Percentiles rank a stretch among this genome's conserved stretches.
These are phyloP conservation scores for Henckelia pumila DNA, from an alignment of 257 asterid species.

Conservation along the genomic window DNA sequence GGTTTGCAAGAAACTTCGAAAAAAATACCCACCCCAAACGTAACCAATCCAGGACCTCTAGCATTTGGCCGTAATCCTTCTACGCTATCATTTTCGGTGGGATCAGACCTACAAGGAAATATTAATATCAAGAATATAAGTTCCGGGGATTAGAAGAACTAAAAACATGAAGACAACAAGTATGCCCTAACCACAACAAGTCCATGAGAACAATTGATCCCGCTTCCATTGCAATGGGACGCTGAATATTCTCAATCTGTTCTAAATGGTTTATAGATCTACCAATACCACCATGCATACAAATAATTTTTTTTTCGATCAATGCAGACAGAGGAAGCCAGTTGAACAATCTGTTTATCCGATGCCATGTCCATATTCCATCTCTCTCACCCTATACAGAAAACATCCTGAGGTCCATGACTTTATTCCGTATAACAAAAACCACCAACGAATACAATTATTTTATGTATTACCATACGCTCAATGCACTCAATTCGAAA, in stretches of 20 bases:
- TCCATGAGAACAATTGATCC: conserved; percentile 98
- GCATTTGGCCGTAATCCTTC: conserved; percentile 99
- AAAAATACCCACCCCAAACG: conserved; percentile 81
- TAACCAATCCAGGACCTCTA: conserved; percentile 98
- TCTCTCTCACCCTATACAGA: conserved; percentile 94
- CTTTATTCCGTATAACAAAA: conserved; percentile 21
- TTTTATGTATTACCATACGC: conserved; percentile 68
- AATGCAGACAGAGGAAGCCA: conserved; percentile 99
- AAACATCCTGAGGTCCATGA: conserved; percentile 21
- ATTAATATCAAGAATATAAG: conserved; percentile 20
- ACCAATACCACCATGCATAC: conserved; percentile 99
- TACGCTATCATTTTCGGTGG: conserved; percentile 98
- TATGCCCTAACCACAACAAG: conserved; percentile 67
- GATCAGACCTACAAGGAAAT: conserved; percentile 78
- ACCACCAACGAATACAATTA: conserved; percentile 11
- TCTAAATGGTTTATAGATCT: conserved; percentile 95
- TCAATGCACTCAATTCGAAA: conserved; percentile 98
- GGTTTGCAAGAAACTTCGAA: conserved; percentile 9
- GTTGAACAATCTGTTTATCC: conserved; percentile 88
- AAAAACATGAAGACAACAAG: conserved; percentile 8
- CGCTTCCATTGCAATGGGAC: conserved; percentile 97
- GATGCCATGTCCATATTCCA: conserved; percentile 99
- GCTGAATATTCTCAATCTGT: conserved; percentile 90
- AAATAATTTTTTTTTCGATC: conserved; percentile 86
- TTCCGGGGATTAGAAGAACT: conserved; percentile 6